Evolutionary conservation across 495 filamentous ascomycete genomes (phyloP), one percentile per base, ranked within the genome.

Genomic region (Penicillium verhagenii): DNA sequence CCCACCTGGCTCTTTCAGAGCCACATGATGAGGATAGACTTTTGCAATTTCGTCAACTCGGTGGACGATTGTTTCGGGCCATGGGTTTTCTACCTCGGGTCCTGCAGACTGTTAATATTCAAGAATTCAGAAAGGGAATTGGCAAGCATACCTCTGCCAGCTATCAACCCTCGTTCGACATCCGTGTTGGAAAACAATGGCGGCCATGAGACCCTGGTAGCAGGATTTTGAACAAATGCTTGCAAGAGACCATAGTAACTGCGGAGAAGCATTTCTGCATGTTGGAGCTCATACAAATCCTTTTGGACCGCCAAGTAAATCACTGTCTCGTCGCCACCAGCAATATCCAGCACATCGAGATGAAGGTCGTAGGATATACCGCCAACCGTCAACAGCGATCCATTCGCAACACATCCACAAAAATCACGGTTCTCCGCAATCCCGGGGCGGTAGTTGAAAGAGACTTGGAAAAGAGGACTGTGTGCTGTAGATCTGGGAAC

Each of bases 391-490:
- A 72, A 49, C 1, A 67, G 33, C 5, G 57, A 42, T 2, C 55
- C 60, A 13, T 56, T 19, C 2, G 60, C 58, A 7, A 31, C 9
- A 24, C 57, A 61, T 1, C 61, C 64, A 31, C 64, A 66, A 23
- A 66, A 61, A 1, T 37, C 26, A 4, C 64, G 45, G 1, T 44
- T 57, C 13, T 60, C 47, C 3, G 57, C 48, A 33, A 55, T 20
- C 4, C 26, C 20, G 29, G 24, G 44, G 10, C 70, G 71, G 55
- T 75, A 82, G 49, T 77, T 66, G 47, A 76, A 56, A n/a, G 76
- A 64, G 0, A 60, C 63, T 31, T 79, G 75, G 54, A 73, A 83
- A 16, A 68, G 40, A 1, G 67, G 70, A 42, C 50, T 76, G 42
- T 67, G 59, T 13, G 58, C 55, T 2, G 67, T 65, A 10, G 67